These are phyloP conservation scores for Quercus lobata DNA, from an alignment of 331 rosid species.

Conservation along the genomic window DNA sequence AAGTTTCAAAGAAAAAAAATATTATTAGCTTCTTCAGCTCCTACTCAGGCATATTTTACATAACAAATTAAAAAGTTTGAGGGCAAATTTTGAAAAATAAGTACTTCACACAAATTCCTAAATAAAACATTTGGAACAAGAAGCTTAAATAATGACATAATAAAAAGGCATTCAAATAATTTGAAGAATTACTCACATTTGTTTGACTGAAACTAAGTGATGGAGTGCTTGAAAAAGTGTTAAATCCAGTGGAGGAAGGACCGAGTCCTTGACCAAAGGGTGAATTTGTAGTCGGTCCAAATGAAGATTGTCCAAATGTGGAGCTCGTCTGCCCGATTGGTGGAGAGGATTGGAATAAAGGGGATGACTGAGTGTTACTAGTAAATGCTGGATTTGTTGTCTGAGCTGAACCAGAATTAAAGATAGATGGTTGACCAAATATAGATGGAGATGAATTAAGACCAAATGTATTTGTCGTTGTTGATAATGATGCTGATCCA, in stretches of 20 bases:
- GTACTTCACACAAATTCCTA: neutral
- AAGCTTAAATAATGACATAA: neutral
- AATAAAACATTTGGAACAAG: neutral
- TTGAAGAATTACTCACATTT: no score
- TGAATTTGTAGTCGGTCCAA: no score
- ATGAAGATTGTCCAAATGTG: no score
- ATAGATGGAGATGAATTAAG: conserved; percentile 31
- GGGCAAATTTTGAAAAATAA: neutral
- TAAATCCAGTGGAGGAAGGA: no score
- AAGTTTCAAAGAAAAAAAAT: no score
- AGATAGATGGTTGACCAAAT: conserved; percentile 43
- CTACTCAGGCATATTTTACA: no score
- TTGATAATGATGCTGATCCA: conserved; percentile 36
- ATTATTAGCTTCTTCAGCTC: no score
- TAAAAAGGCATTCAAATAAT: neutral
- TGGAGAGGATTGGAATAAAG: conserved; percentile 27
- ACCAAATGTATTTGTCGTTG: conserved; percentile 48
- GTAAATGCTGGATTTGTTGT: conserved; percentile 52
- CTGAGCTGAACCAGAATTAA: conserved; percentile 26
- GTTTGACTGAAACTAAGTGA: no score
- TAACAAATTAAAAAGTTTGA: no score
- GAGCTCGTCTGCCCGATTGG: no score
- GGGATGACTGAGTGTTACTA: conserved; percentile 55
- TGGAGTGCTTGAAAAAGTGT: no score
- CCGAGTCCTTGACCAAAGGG: no score